Base-by-base conservation (phyloP, 371 early-diverging fungal genomes). In the Syncephalastrum monosporum region DNA sequence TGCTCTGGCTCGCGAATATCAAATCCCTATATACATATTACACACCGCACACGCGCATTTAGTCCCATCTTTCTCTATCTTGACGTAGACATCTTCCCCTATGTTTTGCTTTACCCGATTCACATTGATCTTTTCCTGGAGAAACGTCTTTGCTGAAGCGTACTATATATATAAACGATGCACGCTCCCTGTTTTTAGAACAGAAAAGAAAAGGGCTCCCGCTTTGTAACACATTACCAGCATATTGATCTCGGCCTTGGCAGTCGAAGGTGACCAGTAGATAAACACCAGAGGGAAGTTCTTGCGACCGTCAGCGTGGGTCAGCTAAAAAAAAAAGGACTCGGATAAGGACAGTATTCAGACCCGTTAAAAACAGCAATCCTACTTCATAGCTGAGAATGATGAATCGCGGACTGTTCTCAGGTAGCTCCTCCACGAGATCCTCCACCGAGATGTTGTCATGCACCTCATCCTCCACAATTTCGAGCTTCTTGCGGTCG, bases 351-450 rank as follows among this genome's bases (percentile, higher is more conserved):
- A 29, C 1, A 43, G 16, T 7, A 41, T 50, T 3, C 5, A 15
- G 13, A 15, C 3, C 8, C 10, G 12, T 42, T 42, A 45, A 50
- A 1, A 45, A 19, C 10, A 19, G 50, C 5, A 19, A 2, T 16
- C 43, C 17, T 67, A 78, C 83, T 63, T 85, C 80, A 56, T 79
- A 87, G 67, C 88, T 89, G 41, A 89, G 60, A 29, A 90, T 69
- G 16, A 91, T 60, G 48, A 82, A 91, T 4, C 90, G 82, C 15
- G 91, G 91, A 15, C 75, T 64, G 45, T 81, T 83, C 23, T 89
- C 90, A 1, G 90, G 91, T 16, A 91, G 70, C 61, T 84, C 83
- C 27, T 88, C 88, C 1, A 79, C 70, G 5, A 90, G 63, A 12
- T 85, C 88, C 42, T 89, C 88, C 1, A 87, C 49, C 3, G 75